Evolutionary conservation across 306 rosid genomes (phyloP), one percentile per base, ranked within the genome.

Genomic region (Cicer yamashitae): DNA sequence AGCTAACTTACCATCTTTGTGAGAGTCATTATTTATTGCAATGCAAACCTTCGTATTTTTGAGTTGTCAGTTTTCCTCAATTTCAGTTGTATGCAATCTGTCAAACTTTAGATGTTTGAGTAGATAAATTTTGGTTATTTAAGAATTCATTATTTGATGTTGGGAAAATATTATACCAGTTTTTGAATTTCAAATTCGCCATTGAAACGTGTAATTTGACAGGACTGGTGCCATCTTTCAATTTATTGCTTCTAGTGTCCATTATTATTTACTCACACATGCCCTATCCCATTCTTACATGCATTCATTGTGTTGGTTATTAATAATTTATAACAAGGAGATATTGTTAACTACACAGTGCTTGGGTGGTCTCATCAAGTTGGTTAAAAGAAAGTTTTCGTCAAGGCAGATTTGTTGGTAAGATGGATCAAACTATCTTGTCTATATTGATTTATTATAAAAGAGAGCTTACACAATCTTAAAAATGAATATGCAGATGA

Each of bases 341-440:
- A 70, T 73, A 44, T 84, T 86, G 71, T 53, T 56, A 76, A 68
- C 76, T 70, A 67, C 70, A 54, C 91, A 91, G 98, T 77, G 93
- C 98, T 71, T 93, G 98, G 98, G 87, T 91, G 70, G 51, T 91
- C 82, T 87, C 93, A 67, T 87, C 96, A 58, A 70, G 79, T 75
- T 93, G 98, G 98, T 82, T 93, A 61, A 93, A 91, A 87, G 89
- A 88, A 82, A 91, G 98, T 80, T 91, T 61, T 63, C 97, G 96
- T 7, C 77, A 81, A 84, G 92, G 98, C 69, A 87, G 84, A 85
- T 91, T 86, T 85, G 85, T 89, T 37, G 98, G 98, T 93, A 78
- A 76, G 93, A 78, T 74, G 43, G 71, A 77, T 62, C 64, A 38
- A 71, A 51, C 77, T 78, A 34, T 50, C 60, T 65, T 44, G 41